Evolutionary conservation across 2,329 filamentous ascomycete species (phyloP), one percentile per base, ranked within the genome.

Genomic region (Calonectria naviculata): DNA sequence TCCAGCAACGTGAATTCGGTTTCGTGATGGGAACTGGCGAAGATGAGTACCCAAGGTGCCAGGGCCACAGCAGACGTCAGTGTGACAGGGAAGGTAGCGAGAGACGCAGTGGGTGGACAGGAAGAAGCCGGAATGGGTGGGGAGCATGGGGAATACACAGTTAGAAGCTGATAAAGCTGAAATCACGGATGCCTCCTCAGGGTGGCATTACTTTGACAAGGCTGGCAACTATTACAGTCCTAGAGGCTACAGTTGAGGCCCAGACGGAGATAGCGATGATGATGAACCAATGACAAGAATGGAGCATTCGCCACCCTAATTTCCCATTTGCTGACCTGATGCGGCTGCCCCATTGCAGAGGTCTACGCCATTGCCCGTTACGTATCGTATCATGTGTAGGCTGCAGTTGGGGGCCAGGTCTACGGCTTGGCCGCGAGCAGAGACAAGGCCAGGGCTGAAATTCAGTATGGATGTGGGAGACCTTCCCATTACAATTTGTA

Each of bases 1-100:
- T 41, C 38, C 66, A 58, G 7, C 54, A 42, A 6, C 29, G 47
- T 21, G 24, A 21, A 19, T 61, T 41, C 12, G 65, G 47, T 26
- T 64, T 68, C 15, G 67, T 69, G 29, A 52, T 58, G 36, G 52
- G 47, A 38, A 29, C 68, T n/a, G 26, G 19, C 4, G 65, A 44
- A 10, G 29, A 13, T n/a, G 46, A 58, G 10, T 34, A 38, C 31
- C 31, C 52, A 13, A 21, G 19, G 21, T 34, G n/a, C 9, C 52
- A 38, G 26, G 24, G 28, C 5, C 52, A 41, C 29, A 24, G 36
- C 8, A 38, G 31, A 21, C 52, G 26, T 19, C n/a, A 13, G 21
- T 26, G 19, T 38, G 52, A 13, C 52, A 38, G 34, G 24, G 52
- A 56, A 34, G 52, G 19, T 24, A 31, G n/a, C 13, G 38, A 41